These are phyloP conservation scores for Colletotrichum filicis DNA, from an alignment of 2,329 filamentous ascomycete species.

Conservation along the genomic window DNA sequence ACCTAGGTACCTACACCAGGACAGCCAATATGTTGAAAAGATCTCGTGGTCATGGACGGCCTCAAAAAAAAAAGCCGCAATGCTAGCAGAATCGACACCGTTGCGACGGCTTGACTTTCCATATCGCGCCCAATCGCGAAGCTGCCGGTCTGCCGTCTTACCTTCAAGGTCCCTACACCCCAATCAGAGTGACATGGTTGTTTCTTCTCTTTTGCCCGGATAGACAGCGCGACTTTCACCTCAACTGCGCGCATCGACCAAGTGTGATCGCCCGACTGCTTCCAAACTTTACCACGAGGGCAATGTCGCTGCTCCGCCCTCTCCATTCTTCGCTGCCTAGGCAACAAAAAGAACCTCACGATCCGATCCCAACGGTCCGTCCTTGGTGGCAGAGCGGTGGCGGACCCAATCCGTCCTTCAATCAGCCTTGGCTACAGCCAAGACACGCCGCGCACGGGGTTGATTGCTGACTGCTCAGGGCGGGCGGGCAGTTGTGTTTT, in stretches of 20 bases:
- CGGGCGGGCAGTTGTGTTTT: background rate
- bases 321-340: conserved; percentile 25
- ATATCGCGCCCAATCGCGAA: conserved; percentile 8
- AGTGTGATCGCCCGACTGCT: background rate
- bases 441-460: background rate
- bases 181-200: background rate
- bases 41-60: conserved; percentile 16
- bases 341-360: conserved; percentile 2
- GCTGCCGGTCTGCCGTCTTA: background rate
- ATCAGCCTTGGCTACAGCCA: conserved; percentile 17
- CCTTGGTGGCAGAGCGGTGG: background rate
- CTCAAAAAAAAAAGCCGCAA: conserved; percentile 13
- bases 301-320: conserved; percentile 17
- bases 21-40: background rate
- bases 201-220: conserved; percentile 17
- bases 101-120: conserved; percentile 16
- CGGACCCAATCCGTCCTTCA: background rate
- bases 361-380: background rate
- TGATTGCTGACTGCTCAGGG: background rate
- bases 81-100: background rate
- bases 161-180: background rate
- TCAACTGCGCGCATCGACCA: background rate
- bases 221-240: background rate
- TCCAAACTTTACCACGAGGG: background rate
- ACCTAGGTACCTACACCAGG: background rate